Evolutionary conservation across 176 grass and related monocot genomes (phyloP).

Genomic region (Hordeum marinum): DNA sequence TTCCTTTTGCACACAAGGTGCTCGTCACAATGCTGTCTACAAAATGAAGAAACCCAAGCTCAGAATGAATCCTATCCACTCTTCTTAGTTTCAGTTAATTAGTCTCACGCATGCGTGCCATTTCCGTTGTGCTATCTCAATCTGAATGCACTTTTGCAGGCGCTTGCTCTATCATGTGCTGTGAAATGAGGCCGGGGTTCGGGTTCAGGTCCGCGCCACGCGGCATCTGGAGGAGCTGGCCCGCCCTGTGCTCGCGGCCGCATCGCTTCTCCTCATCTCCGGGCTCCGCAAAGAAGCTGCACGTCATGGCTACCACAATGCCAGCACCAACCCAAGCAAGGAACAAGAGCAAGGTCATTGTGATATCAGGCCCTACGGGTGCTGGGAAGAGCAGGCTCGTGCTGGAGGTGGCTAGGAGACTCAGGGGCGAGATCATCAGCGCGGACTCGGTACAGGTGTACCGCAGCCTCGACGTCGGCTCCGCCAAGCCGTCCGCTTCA

Average conservation of each 20-base stretch:
- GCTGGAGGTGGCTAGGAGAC: constrained; percentile 53
- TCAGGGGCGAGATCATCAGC: too few species aligned
- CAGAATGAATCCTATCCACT: too few species aligned
- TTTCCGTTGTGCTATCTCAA: neutral
- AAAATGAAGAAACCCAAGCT: too few species aligned
- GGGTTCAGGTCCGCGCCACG: too few species aligned
- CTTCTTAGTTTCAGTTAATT: too few species aligned
- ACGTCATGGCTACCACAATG: neutral
- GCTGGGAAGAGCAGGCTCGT: constrained; percentile 67
- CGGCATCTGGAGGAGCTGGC: constrained; percentile 24
- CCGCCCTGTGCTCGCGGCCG: neutral
- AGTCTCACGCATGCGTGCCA: neutral
- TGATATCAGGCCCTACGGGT: constrained; percentile 65
- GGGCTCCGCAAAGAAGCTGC: too few species aligned
- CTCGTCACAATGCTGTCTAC: too few species aligned
- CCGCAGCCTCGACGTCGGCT: too few species aligned
- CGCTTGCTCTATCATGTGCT: constrained; percentile 11
- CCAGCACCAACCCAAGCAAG: neutral
- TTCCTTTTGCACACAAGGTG: too few species aligned
- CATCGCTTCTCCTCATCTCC: neutral
- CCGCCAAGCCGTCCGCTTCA: too few species aligned
- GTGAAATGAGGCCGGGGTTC: constrained; percentile 22
- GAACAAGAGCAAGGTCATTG: constrained; percentile 55
- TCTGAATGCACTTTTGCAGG: neutral
- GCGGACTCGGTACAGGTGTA: too few species aligned